Base-by-base conservation (phyloP, 2,329 filamentous ascomycete species). In the Penicillium sp. region DNA sequence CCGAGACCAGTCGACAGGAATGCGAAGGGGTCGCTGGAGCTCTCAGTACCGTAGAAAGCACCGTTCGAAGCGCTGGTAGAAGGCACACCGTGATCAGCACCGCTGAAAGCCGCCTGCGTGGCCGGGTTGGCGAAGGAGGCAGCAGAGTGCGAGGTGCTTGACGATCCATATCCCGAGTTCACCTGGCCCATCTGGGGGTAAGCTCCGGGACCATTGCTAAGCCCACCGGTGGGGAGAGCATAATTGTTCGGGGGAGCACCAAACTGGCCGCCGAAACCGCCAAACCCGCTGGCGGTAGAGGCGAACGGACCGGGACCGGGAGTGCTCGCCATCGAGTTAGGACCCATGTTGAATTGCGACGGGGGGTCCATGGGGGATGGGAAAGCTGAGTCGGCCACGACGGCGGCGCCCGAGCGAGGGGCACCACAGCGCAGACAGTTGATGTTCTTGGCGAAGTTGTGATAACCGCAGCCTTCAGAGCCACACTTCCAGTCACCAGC, bases 371-470 rank as follows among this genome's bases (percentile, higher is more conserved):
- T 95, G 18, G 89, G 87, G 10, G 90, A 92, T 13, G 90, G 88
- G 74, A 94, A 96, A 39, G 89, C 90, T 35, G 91, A 92, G 72
- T 97, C 94, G 27, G 92, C 92, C 51, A 97, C 90, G 45, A 99
- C 89, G 14, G 92, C 92, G 53, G 94, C 94, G 57, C 89, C 90
- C 55, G 92, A 92, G 64, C 94, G 90, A 72, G 91, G 95, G 47
- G 92, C 94, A 71, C 94, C 94, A 69, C 94, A 99, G 54, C 94
- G 89, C 57, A 99, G 84, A 74, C 94, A 99, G 75, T 90, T 95
- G 51, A 97, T 92, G 66, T 99, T 99, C 83, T 99, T 99, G 56
- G 94, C 94, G 70, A 99, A 99, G 78, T 99, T 99, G 79, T 99
- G 94, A 74, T 99, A 99, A 52, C 89, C 90, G 71, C 94, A 99